phyloP scores from a whole-genome alignment of 2,329 filamentous ascomycete species.

The Mycosphaerella arachidis region DNA sequence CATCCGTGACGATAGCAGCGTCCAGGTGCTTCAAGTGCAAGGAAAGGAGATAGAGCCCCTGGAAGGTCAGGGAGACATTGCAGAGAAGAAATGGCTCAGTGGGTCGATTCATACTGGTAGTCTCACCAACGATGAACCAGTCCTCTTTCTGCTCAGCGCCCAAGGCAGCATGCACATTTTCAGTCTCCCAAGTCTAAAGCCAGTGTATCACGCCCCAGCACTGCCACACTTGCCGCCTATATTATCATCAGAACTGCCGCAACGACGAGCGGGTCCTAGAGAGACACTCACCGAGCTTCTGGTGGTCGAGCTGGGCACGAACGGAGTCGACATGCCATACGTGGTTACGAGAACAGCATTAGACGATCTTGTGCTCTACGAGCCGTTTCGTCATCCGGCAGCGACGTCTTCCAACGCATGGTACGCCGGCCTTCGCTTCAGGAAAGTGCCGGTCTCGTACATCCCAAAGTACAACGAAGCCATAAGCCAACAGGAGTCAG shows the following conservation, averaged over 20 bases:
- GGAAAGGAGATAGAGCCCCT: conserved; percentile 62
- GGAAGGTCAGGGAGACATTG: conserved; percentile 59
- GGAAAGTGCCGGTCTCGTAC: conserved; percentile 66
- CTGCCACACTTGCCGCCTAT: conserved; percentile 73
- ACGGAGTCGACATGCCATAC: conserved; percentile 65
- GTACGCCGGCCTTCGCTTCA: conserved; percentile 62
- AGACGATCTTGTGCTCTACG: conserved; percentile 82
- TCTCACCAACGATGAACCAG: conserved; percentile 49
- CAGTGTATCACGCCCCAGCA: conserved; percentile 70
- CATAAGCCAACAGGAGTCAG: conserved; percentile 46
- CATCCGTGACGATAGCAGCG: conserved; percentile 75
- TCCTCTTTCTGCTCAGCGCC: conserved; percentile 72
- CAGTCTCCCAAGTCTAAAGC: conserved; percentile 67
- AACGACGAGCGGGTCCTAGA: conserved; percentile 65
- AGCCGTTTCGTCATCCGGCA: conserved; percentile 60
- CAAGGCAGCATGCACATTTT: conserved; percentile 71
- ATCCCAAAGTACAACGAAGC: conserved; percentile 56
- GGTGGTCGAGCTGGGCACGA: conserved; percentile 79
- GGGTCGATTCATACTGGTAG: conserved; percentile 76
- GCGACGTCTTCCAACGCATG: conserved; percentile 32
- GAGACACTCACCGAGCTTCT: conserved; percentile 75
- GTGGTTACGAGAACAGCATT: conserved; percentile 74
- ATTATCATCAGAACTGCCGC: conserved; percentile 65
- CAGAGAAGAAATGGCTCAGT: conserved; percentile 69
- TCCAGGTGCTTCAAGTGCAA: conserved; percentile 68